Evolutionary conservation across 1,284 basidiomycete species (phyloP).

Genomic region (Trichosporon coremiiforme): DNA sequence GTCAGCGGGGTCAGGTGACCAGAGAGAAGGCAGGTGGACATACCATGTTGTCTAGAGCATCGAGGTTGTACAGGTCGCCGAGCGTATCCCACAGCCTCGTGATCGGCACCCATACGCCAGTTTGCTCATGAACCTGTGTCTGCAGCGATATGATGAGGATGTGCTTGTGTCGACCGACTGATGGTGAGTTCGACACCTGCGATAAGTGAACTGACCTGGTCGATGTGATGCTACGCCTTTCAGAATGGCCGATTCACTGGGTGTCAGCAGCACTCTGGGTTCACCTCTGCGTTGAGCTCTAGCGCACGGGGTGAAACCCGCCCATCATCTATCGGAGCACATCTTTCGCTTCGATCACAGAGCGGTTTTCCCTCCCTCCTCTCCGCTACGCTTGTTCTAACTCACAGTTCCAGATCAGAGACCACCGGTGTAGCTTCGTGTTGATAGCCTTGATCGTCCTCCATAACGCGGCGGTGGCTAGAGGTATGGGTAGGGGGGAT

Average conservation of each 20-base stretch:
- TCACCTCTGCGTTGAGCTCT: neutral
- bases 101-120: conserved; percentile 58
- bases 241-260: conserved; percentile 44
- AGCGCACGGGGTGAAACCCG: neutral
- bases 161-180: conserved; percentile 49
- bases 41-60: conserved; percentile 72
- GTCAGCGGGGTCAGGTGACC: neutral
- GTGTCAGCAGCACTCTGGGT: conserved; percentile 13
- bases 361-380: neutral
- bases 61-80: conserved; percentile 70
- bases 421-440: conserved; percentile 32
- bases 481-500: conserved; percentile 1
- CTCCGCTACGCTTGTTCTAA: neutral
- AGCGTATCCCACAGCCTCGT: conserved; percentile 75
- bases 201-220: conserved; percentile 34
- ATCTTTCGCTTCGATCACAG: neutral
- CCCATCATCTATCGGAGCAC: neutral
- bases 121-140: conserved; percentile 40
- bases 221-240: conserved; percentile 38
- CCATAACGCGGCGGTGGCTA: neutral
- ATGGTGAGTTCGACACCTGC: neutral
- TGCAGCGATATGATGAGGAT: conserved; percentile 47
- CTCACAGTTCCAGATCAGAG: conserved; percentile 35
- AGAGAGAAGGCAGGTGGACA: conserved; percentile 44
- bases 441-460: conserved; percentile 19